Evolutionary conservation across 768 basidiomycete species (phyloP), one percentile per base, ranked within the genome.

Genomic region (Pleurotus tuoliensis): DNA sequence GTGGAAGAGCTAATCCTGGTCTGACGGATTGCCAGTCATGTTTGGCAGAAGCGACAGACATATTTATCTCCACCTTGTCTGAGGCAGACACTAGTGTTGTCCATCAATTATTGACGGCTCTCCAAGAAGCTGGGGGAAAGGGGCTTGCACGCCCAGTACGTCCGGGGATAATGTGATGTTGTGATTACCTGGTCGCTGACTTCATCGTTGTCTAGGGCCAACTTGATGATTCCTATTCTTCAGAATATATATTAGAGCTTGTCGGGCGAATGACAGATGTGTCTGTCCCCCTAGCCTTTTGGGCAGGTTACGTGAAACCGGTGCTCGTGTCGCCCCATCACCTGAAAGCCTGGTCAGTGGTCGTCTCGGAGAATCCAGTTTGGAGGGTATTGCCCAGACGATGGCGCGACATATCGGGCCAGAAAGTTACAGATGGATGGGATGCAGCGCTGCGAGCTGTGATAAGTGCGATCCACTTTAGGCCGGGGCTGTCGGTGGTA

Each of bases 371-470:
- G 60, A 66, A 68, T 47, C 81, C 71, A 6, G 65, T 75, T 40
- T 71, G 66, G 46, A 71, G 80, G 60, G 59, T 84, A 13, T 78
- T 84, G 53, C 90, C 91, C 41, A 78, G 90, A 34, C 82, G 90
- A 15, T 92, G 90, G 91, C 69, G 90, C 40, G 87, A 90, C 65
- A 80, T 90, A 55, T 72, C 73, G n/a, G 91, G 91, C 3, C 62
- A 63, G 13, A 83, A 74, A 62, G 71, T 91, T 37, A 66, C 70
- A 8, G 83, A 85, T 56, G 77, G 80, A 38, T 93, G 91, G 91
- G 78, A 82, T 55, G 81, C 87, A n/a, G 90, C 84, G 6, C 64
- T 87, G 45, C 77, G 82, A 61, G 86, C 89, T 5, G 82, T 91
- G 44, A 77, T 86, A 53, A 82, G 88, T 6, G 69, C 83, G 22